A percentile compares a stretch with the other conserved stretches of the same genome.
Conservation (phyloP, 2,329 filamentous ascomycete genomes). For the Fusarium miscanthi region DNA sequence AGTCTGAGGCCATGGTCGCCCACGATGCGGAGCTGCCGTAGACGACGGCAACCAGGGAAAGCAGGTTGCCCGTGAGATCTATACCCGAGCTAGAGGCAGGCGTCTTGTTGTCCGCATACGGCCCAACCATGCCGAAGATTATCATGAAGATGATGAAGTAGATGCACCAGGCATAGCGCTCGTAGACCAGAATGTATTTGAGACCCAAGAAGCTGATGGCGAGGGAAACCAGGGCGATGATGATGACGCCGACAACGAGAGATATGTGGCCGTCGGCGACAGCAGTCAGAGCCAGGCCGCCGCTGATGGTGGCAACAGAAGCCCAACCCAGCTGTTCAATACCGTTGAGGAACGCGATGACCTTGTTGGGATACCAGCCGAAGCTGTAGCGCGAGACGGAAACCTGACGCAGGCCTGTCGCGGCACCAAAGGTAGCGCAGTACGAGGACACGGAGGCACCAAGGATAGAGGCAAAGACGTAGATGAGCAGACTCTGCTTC, state of each 20-base stretch:
- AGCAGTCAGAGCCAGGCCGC: not conserved
- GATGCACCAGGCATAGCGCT: slow-evolving; percentile 8
- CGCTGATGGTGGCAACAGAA: slow-evolving; percentile 11
- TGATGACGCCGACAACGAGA: slow-evolving; percentile 2
- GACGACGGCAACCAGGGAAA: slow-evolving; percentile 2
- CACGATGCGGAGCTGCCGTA: slow-evolving; percentile 9
- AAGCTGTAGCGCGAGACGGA: slow-evolving; percentile 9
- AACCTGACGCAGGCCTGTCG: slow-evolving; percentile 1
- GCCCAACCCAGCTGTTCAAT: slow-evolving; percentile 13
- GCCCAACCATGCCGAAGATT: slow-evolving; percentile 9
- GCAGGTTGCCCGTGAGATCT: slow-evolving; percentile 2
- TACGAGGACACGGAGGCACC: slow-evolving; percentile 2
- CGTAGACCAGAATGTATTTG: slow-evolving; percentile 11
- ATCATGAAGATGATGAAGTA: slow-evolving; percentile 9
- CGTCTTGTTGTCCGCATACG: slow-evolving; percentile 1
- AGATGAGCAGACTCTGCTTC: slow-evolving; percentile 10
- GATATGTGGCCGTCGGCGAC: slow-evolving; percentile 2
- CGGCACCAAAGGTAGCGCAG: slow-evolving; percentile 8
- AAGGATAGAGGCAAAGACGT: slow-evolving; percentile 5
- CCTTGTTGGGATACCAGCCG: slow-evolving; percentile 13
- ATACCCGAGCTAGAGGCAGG: slow-evolving; percentile 5
- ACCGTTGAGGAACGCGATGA: slow-evolving; percentile 5
- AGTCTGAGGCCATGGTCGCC: slow-evolving; percentile 9
- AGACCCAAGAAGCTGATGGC: slow-evolving; percentile 9
- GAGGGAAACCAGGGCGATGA: slow-evolving; percentile 12